Percentiles rank a stretch among this genome's conserved stretches.
Conservation (phyloP, 805 yeast genomes). For the Myxozyma neglecta region DNA sequence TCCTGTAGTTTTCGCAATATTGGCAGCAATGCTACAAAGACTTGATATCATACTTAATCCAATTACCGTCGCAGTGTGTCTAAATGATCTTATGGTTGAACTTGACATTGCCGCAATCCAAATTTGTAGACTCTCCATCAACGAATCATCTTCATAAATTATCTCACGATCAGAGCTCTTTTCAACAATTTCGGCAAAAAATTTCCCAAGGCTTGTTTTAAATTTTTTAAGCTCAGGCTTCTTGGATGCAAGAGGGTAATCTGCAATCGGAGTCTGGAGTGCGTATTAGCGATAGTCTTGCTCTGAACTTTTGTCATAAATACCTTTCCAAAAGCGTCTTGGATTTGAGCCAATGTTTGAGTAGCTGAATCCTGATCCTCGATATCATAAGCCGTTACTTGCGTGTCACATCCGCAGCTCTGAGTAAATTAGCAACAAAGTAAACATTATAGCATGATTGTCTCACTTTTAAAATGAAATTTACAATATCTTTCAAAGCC, state of each 20-base stretch:
- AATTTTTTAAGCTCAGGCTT: conserved; percentile 51
- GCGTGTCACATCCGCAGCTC: conserved; percentile 28
- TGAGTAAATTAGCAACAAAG: neutral
- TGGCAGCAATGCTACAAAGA: conserved; percentile 52
- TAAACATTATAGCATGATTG: neutral
- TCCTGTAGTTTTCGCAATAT: conserved; percentile 42
- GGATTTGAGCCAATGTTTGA: conserved; percentile 72
- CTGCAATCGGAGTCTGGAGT: conserved; percentile 52
- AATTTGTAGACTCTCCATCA: conserved; percentile 59
- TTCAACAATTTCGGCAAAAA: conserved; percentile 54
- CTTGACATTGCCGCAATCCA: conserved; percentile 79
- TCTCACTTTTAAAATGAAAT: conserved; percentile 56
- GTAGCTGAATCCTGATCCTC: conserved; percentile 65
- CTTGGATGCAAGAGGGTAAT: conserved; percentile 63
- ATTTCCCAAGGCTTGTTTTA: conserved; percentile 54
- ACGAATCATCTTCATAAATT: conserved; percentile 46
- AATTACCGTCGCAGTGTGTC: conserved; percentile 64
- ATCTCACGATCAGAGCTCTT: conserved; percentile 63
- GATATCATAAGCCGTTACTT: conserved; percentile 67
- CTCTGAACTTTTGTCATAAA: neutral
- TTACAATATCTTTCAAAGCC: conserved; percentile 64
- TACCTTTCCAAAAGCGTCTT: conserved; percentile 43
- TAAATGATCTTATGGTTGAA: conserved; percentile 65
- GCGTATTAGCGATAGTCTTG: neutral
- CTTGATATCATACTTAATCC: conserved; percentile 61